phyloP scores from a whole-genome alignment of 805 yeast genomes.

The Scheffersomyces stipitis region DNA sequence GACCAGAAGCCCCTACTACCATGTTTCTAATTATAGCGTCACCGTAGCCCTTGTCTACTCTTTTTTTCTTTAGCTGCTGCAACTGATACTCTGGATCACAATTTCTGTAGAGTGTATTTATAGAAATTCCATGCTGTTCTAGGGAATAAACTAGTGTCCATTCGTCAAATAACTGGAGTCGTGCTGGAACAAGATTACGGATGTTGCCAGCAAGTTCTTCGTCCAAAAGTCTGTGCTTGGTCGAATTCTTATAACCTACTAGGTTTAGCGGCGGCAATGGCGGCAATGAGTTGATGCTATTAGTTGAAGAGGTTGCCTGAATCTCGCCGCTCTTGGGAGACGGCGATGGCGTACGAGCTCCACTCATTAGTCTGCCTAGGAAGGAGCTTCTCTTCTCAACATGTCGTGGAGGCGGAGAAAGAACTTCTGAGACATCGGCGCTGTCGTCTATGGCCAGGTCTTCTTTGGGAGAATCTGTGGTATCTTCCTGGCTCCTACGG shows the following conservation, averaged over 20 bases:
- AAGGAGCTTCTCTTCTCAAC: slow-evolving; percentile 4
- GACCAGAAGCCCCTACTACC: slow-evolving; percentile 19
- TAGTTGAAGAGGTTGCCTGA: neutral
- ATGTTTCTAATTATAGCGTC: slow-evolving; percentile 30
- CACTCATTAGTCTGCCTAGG: slow-evolving; percentile 9
- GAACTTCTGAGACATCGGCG: neutral
- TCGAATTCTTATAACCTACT: slow-evolving; percentile 51
- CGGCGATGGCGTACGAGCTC: slow-evolving; percentile 2
- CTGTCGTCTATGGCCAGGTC: neutral
- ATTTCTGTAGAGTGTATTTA: slow-evolving; percentile 70
- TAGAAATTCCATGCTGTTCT: slow-evolving; percentile 89
- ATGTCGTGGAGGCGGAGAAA: neutral
- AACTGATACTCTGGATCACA: slow-evolving; percentile 45
- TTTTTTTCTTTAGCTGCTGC: slow-evolving; percentile 16
- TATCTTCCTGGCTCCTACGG: neutral
- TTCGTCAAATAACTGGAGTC: slow-evolving; percentile 71
- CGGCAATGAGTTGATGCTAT: slow-evolving; percentile 18
- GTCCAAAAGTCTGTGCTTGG: slow-evolving; percentile 60
- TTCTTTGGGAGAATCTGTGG: neutral
- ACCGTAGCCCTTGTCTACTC: slow-evolving; percentile 33
- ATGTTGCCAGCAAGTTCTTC: slow-evolving; percentile 71
- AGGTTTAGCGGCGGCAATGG: slow-evolving; percentile 59
- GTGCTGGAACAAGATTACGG: slow-evolving; percentile 68
- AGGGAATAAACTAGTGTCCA: slow-evolving; percentile 83
- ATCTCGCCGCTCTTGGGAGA: neutral